Base-by-base conservation (phyloP, 2,329 filamentous ascomycete genomes). In the Aspergillus spinulosporus region DNA sequence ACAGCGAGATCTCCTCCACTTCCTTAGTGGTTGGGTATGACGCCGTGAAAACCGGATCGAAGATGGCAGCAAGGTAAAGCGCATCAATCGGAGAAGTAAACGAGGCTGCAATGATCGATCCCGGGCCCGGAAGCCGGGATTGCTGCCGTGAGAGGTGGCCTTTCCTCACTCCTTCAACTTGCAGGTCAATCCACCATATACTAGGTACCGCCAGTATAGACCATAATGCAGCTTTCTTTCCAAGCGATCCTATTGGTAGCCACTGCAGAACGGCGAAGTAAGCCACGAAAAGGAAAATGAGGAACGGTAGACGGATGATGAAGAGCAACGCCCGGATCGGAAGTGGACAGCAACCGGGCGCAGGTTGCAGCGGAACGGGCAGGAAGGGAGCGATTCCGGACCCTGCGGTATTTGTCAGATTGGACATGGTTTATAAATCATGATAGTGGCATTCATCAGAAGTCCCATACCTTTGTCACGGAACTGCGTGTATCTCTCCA, bases 161-260 rank as follows among this genome's bases (percentile, higher is more conserved):
- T 76, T 92, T 90, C 76, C 90, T 92, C 52, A 99, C 94, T 57
- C 93, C 93, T 72, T 99, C 94, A 63, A 99, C 90, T 74, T 97
- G 93, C n/a, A 99, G 80, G 74, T 99, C 94, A 55, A 97, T 88
- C 93, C 93, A 97, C 92, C 92, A 97, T 56, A 99, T 90, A 29
- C 94, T 93, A 0, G 92, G 91, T 57, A 96, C 88, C 37, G 86
- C 88, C 64, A 99, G 84, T 62, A 97, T 84, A 59, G 86, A 83
- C 93, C 94, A 97, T 52, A 97, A 78, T 48, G 91, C 85, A 9
- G 89, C 85, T 76, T 97, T 97, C 68, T 91, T 91, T 43, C 86
- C 76, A 34, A 86, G 68, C 6, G 82, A 81, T 1, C 85, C 85
- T 7, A 88, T 80, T 0, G 92, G 92, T 11, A 96, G 83, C 82